These are phyloP conservation scores for Aspergillus wentii DNA, from an alignment of 495 filamentous ascomycete genomes.

Conservation along the genomic window DNA sequence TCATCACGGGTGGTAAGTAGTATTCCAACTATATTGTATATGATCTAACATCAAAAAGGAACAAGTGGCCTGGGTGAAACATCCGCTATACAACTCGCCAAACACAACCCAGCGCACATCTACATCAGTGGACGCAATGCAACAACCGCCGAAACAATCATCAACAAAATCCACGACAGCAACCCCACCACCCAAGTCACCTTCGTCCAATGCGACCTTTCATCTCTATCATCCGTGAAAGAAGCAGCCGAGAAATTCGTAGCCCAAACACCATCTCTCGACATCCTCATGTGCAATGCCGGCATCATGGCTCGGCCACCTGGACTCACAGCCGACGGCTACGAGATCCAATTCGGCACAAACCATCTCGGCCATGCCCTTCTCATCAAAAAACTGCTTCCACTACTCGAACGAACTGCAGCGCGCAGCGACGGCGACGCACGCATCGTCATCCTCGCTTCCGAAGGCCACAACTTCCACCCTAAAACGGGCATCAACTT, in stretches of 20 bases:
- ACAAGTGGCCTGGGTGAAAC: slow-evolving; percentile 54
- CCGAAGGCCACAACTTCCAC: slow-evolving; percentile 26
- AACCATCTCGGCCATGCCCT: slow-evolving; percentile 67
- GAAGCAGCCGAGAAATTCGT: slow-evolving; percentile 29
- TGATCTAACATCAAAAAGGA: slow-evolving; percentile 10
- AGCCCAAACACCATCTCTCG: slow-evolving; percentile 27
- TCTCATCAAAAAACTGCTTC: slow-evolving; percentile 55
- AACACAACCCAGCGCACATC: slow-evolving; percentile 51
- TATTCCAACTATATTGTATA: background rate
- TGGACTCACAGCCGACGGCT: slow-evolving; percentile 51
- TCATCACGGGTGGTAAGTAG: slow-evolving; percentile 53
- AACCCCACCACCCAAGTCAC: slow-evolving; percentile 19
- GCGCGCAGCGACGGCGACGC: slow-evolving; percentile 27
- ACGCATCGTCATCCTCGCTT: slow-evolving; percentile 39
- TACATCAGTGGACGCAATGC: slow-evolving; percentile 53
- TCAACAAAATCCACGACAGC: slow-evolving; percentile 33
- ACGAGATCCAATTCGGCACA: slow-evolving; percentile 63
- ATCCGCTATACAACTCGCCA: slow-evolving; percentile 46
- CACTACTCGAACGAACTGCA: slow-evolving; percentile 34
- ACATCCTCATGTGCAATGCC: slow-evolving; percentile 64
- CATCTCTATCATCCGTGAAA: slow-evolving; percentile 41
- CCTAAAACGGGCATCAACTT: slow-evolving; percentile 50
- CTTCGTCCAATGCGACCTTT: slow-evolving; percentile 41
- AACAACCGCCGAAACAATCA: slow-evolving; percentile 37
- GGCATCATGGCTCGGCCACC: slow-evolving; percentile 56